These are phyloP conservation scores for Pneumocystis jirovecii DNA, from an alignment of 1,139 yeast genomes.

Conservation along the genomic window DNA sequence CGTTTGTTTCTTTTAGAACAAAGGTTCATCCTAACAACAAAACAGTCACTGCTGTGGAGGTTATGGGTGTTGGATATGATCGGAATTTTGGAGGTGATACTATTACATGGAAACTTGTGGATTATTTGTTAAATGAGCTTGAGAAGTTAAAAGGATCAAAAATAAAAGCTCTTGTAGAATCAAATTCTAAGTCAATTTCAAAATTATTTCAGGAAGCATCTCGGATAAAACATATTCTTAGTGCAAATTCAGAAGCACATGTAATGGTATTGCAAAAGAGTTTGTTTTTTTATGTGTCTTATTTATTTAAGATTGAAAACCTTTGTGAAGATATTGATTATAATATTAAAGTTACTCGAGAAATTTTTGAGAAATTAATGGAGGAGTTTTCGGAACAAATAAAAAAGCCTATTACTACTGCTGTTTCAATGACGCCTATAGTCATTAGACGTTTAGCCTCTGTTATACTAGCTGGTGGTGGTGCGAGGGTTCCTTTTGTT, in stretches of 20 bases:
- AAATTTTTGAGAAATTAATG: conserved; percentile 52
- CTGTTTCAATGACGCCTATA: conserved; percentile 27
- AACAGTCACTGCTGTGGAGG: conserved; percentile 18
- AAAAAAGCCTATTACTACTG: conserved; percentile 40
- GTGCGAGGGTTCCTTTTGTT: conserved; percentile 79
- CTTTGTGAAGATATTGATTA: conserved; percentile 56
- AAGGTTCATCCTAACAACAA: conserved; percentile 22
- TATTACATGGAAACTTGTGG: conserved; percentile 51
- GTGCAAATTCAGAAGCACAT: conserved; percentile 69
- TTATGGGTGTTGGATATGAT: conserved; percentile 61
- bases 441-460: conserved; percentile 35
- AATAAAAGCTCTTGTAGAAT: conserved; percentile 23
- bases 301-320: conserved; percentile 14
- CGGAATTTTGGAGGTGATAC: conserved; percentile 56
- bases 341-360: conserved; percentile 47
- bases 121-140: conserved; percentile 45
- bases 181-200: conserved; percentile 38
- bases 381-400: conserved; percentile 32
- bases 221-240: conserved; percentile 66
- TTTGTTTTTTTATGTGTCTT: conserved; percentile 41
- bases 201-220: conserved; percentile 73
- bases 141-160: conserved; percentile 1
- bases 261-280: conserved; percentile 28
- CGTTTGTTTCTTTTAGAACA: conserved; percentile 50
- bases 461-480: conserved; percentile 77